A percentile compares a stretch with the other conserved stretches of the same genome.
These are phyloP conservation scores for Paraphaeosphaeria sporulosa DNA, from an alignment of 2,329 filamentous ascomycete species.

Conservation along the genomic window DNA sequence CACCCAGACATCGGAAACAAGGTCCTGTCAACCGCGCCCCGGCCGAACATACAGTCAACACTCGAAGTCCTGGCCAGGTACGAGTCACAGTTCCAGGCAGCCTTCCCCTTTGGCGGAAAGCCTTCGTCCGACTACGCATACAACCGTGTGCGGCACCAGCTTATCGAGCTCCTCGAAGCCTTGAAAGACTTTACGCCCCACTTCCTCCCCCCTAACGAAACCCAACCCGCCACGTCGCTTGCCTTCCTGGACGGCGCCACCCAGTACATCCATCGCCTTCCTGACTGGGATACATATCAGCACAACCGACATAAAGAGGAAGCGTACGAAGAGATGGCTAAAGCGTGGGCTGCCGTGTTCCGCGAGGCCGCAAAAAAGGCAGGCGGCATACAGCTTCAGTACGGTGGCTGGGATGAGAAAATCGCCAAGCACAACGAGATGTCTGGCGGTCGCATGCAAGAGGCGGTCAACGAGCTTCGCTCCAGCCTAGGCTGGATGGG, in stretches of 20 bases:
- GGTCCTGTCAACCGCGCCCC: constrained; percentile 81
- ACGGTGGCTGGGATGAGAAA: constrained; percentile 90
- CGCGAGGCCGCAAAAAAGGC: constrained; percentile 90
- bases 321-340: constrained; percentile 94
- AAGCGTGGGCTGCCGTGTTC: constrained; percentile 91
- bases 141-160: constrained; percentile 84
- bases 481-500: constrained; percentile 81
- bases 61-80: constrained; percentile 84
- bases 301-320: constrained; percentile 94
- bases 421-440: constrained; percentile 86
- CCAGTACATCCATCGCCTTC: constrained; percentile 85
- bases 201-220: constrained; percentile 90
- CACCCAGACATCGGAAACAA: constrained; percentile 87
- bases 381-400: constrained; percentile 87
- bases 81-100: constrained; percentile 75
- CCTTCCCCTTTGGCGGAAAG: constrained; percentile 86
- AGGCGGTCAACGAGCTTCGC: constrained; percentile 79
- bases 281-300: constrained; percentile 87
- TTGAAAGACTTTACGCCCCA: constrained; percentile 94
- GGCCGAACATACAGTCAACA: constrained; percentile 83
- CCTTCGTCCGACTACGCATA: constrained; percentile 92
- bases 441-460: constrained; percentile 80
- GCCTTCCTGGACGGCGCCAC: constrained; percentile 90
- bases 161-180: constrained; percentile 84
- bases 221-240: constrained; percentile 81